Conservation (phyloP, 1,139 yeast species). For the Yamadazyma dendronema region DNA sequence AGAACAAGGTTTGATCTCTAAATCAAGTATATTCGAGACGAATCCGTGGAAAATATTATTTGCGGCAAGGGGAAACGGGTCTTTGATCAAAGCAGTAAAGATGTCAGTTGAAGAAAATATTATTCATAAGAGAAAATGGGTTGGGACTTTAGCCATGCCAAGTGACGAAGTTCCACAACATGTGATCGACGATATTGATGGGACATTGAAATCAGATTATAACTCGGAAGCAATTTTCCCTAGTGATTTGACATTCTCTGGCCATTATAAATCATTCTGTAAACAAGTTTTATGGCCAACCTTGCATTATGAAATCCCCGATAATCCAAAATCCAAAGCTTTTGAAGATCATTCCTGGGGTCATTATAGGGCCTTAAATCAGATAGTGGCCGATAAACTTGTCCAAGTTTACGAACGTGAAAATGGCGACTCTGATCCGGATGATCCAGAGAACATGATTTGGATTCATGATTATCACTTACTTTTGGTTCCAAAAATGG, state of each 20-base stretch:
- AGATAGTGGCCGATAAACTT: slow-evolving; percentile 74
- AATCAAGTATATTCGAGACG: slow-evolving; percentile 58
- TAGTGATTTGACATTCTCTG: slow-evolving; percentile 76
- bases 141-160: slow-evolving; percentile 90
- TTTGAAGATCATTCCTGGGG: slow-evolving; percentile 96
- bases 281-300: slow-evolving; percentile 97
- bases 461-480: slow-evolving; percentile 97
- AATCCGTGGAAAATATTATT: slow-evolving; percentile 76
- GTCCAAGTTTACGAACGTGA: slow-evolving; percentile 57
- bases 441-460: slow-evolving; percentile 49
- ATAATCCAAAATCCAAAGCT: slow-evolving; percentile 89
- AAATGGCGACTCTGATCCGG: slow-evolving; percentile 44
- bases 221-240: slow-evolving; percentile 68
- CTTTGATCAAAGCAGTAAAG: slow-evolving; percentile 80
- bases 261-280: slow-evolving; percentile 87
- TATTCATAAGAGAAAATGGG: slow-evolving; percentile 60
- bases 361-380: slow-evolving; percentile 73
- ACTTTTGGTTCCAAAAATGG: slow-evolving; percentile 81
- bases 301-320: slow-evolving; percentile 93
- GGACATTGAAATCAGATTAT: slow-evolving; percentile 44
- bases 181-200: slow-evolving; percentile 51
- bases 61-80: slow-evolving; percentile 82
- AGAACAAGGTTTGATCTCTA: slow-evolving; percentile 41
- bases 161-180: slow-evolving; percentile 70
- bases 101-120: slow-evolving; percentile 53